Evolutionary conservation across 2,329 filamentous ascomycete species (phyloP).

Genomic region (Aspergillus ruber): DNA sequence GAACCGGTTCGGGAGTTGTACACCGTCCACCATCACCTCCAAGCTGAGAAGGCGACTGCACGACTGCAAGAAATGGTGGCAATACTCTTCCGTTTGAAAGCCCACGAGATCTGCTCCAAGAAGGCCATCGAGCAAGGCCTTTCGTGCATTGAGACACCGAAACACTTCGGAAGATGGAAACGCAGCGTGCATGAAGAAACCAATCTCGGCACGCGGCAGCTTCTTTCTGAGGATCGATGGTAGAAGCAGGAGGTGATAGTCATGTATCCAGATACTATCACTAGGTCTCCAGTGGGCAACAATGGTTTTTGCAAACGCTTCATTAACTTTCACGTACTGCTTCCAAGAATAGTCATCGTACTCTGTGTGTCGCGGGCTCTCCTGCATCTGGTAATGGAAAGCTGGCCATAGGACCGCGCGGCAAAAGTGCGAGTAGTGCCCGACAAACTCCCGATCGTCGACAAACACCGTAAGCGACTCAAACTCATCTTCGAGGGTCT

Average conservation of each 20-base stretch:
- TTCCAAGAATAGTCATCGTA: constrained; percentile 97
- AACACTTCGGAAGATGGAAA: constrained; percentile 97
- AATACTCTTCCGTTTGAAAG: constrained; percentile 91
- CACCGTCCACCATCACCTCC: constrained; percentile 75
- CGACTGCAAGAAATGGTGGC: constrained; percentile 88
- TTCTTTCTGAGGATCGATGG: constrained; percentile 85
- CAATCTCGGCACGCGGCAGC: constrained; percentile 82
- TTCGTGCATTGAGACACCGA: constrained; percentile 79
- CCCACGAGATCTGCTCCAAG: constrained; percentile 86
- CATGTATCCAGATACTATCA: constrained; percentile 90
- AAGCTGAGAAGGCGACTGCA: constrained; percentile 81
- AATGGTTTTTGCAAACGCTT: constrained; percentile 86
- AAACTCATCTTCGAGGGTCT: constrained; percentile 64
- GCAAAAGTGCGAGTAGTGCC: constrained; percentile 93
- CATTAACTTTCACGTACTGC: constrained; percentile 87
- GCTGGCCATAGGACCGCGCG: constrained; percentile 97
- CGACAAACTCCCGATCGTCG: constrained; percentile 86
- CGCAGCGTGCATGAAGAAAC: constrained; percentile 90
- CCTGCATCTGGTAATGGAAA: constrained; percentile 96
- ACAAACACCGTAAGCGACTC: constrained; percentile 72
- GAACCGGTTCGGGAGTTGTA: constrained; percentile 82
- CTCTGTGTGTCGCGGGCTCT: constrained; percentile 96
- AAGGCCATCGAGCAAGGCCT: constrained; percentile 83
- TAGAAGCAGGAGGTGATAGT: constrained; percentile 87
- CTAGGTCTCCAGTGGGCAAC: constrained; percentile 88